These are phyloP conservation scores for Lophium mytilinum DNA, from an alignment of 495 filamentous ascomycete genomes.

Conservation along the genomic window DNA sequence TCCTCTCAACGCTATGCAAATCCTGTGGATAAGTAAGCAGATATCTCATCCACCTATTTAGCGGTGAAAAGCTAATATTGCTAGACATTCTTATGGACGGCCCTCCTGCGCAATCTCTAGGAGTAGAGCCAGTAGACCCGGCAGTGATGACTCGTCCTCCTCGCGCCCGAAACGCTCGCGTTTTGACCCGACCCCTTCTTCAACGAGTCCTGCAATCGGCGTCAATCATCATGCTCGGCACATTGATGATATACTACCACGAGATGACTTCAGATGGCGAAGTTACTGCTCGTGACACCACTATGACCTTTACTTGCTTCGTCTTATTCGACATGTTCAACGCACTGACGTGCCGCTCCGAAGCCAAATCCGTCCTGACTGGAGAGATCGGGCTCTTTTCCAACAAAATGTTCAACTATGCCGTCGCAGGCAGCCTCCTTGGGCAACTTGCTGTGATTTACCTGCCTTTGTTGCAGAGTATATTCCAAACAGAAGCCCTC, in stretches of 20 bases:
- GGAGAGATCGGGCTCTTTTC: slow-evolving; percentile 75
- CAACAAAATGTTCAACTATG: slow-evolving; percentile 94
- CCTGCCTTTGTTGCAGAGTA: slow-evolving; percentile 80
- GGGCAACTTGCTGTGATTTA: slow-evolving; percentile 90
- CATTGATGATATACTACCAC: slow-evolving; percentile 78
- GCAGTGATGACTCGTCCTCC: slow-evolving; percentile 89
- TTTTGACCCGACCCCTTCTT: slow-evolving; percentile 75
- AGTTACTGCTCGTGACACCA: slow-evolving; percentile 89
- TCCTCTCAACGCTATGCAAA: slow-evolving; percentile 97
- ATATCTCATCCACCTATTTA: neutral
- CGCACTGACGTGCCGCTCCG: slow-evolving; percentile 84
- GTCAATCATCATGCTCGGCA: slow-evolving; percentile 81
- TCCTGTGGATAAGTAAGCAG: slow-evolving; percentile 93
- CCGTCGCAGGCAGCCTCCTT: slow-evolving; percentile 71
- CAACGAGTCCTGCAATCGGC: slow-evolving; percentile 82
- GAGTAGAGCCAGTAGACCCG: slow-evolving; percentile 91
- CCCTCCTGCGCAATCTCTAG: slow-evolving; percentile 91
- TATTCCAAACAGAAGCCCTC: slow-evolving; percentile 92
- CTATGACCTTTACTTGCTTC: slow-evolving; percentile 98
- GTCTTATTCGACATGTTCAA: slow-evolving; percentile 99
- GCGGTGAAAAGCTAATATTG: slow-evolving; percentile 4
- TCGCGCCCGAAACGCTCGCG: slow-evolving; percentile 71
- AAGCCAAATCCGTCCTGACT: slow-evolving; percentile 76
- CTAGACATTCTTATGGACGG: slow-evolving; percentile 98
- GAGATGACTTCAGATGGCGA: slow-evolving; percentile 77